Evolutionary conservation across 2,329 filamentous ascomycete genomes (phyloP).

Genomic region (Botrytis cinerea): DNA sequence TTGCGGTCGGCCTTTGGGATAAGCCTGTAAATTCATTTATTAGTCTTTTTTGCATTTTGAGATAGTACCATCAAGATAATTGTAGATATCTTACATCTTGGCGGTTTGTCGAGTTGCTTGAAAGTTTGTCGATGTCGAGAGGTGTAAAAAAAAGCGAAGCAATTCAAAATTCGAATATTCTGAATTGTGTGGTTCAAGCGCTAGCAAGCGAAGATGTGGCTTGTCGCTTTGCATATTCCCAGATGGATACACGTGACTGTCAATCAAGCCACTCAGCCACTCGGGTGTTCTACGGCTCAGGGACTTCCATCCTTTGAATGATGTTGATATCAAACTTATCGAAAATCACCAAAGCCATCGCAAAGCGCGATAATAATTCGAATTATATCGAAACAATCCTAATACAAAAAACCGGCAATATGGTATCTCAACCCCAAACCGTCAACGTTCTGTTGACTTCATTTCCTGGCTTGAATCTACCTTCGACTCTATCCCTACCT

Average conservation of each 20-base stretch:
- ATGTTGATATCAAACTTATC: neutral
- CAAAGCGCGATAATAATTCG: neutral
- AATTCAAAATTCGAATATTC: slow-evolving; percentile 21
- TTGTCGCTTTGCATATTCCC: neutral
- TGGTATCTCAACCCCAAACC: slow-evolving; percentile 54
- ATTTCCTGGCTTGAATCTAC: slow-evolving; percentile 79
- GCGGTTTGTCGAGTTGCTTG: slow-evolving; percentile 41
- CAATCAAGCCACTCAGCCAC: neutral
- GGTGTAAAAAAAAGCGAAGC: slow-evolving; percentile 25
- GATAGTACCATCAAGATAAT: neutral
- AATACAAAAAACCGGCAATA: slow-evolving; percentile 41
- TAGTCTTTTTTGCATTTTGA: slow-evolving; percentile 13
- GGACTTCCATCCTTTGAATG: neutral
- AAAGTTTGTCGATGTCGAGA: slow-evolving; percentile 26
- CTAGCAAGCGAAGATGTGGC: slow-evolving; percentile 29
- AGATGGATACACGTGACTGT: neutral
- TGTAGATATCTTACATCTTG: slow-evolving; percentile 47
- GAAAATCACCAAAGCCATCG: neutral
- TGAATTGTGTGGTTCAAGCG: slow-evolving; percentile 23
- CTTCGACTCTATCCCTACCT: slow-evolving; percentile 79
- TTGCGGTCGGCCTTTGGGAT: slow-evolving; percentile 99
- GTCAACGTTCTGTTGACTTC: slow-evolving; percentile 85
- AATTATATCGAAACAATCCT: neutral
- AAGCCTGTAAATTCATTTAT: slow-evolving; percentile 68
- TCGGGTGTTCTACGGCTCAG: neutral